Percentiles rank a stretch among this genome's conserved stretches.
Evolutionary conservation across 306 rosid genomes (phyloP).

Genomic region (Glycine tomentella): DNA sequence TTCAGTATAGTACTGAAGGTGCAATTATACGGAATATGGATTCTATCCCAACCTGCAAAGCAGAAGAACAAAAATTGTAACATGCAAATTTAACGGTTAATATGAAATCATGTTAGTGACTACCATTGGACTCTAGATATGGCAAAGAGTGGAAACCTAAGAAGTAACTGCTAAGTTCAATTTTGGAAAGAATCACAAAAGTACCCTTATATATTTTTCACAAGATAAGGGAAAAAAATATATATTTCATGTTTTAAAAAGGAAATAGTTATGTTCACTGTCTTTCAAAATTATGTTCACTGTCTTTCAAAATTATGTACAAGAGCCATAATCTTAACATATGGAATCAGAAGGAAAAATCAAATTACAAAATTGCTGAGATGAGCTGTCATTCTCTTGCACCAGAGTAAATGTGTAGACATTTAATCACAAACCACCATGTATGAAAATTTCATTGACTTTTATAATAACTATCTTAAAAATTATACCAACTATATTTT

Average conservation of each 20-base stretch:
- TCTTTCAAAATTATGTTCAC: conserved; percentile 26
- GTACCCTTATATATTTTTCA: conserved; percentile 21
- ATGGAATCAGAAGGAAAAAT: conserved; percentile 23
- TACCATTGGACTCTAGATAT: neutral
- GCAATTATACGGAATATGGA: conserved; percentile 44
- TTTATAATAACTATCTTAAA: no score
- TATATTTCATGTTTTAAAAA: conserved; percentile 3
- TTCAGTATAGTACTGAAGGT: conserved; percentile 41
- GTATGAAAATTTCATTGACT: no score
- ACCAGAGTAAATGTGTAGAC: neutral
- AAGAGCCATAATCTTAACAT: neutral
- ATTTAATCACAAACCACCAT: no score
- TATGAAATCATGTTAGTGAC: neutral
- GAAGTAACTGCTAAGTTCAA: neutral
- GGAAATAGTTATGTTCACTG: neutral
- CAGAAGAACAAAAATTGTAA: neutral
- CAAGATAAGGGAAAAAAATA: neutral
- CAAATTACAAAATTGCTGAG: conserved; percentile 27
- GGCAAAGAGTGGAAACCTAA: conserved; percentile 9
- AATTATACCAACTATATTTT: no score
- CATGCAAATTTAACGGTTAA: neutral
- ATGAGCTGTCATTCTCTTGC: neutral
- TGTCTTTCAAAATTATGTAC: conserved; percentile 29
- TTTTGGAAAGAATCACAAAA: neutral
- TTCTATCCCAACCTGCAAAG: conserved; percentile 53